Conservation (phyloP, 2,329 filamentous ascomycete genomes). For the Fusarium poae region DNA sequence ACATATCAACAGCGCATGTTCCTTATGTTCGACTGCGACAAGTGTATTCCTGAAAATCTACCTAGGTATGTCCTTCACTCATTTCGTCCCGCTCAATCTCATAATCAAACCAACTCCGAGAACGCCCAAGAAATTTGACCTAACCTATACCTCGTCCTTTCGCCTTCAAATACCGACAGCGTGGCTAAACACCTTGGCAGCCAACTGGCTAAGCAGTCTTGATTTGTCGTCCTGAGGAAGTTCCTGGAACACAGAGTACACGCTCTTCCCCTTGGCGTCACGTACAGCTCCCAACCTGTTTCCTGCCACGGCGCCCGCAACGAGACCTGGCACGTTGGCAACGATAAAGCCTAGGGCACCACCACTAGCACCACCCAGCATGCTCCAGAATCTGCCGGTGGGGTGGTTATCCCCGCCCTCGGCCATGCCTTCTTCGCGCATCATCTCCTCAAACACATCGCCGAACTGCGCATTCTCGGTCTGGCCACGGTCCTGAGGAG, state of each 20-base stretch:
- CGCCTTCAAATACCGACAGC: constrained; percentile 69
- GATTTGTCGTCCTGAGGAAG: constrained; percentile 86
- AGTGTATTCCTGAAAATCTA: constrained; percentile 4
- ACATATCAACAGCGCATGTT: neutral
- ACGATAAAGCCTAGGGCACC: constrained; percentile 95
- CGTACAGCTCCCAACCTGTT: constrained; percentile 91
- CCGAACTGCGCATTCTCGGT: constrained; percentile 86
- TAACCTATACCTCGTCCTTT: constrained; percentile 6
- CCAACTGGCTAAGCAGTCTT: constrained; percentile 84
- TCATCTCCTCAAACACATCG: constrained; percentile 90
- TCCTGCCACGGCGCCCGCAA: constrained; percentile 92
- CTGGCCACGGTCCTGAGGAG: constrained; percentile 60
- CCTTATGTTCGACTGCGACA: neutral
- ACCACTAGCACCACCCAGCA: constrained; percentile 87
- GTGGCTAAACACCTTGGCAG: constrained; percentile 87
- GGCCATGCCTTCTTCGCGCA: constrained; percentile 86
- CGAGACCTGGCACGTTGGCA: constrained; percentile 87
- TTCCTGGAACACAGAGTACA: constrained; percentile 90
- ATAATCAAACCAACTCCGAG: constrained; percentile 28
- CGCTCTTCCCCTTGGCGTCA: constrained; percentile 93
- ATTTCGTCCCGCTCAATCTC: constrained; percentile 2
- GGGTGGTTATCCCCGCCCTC: constrained; percentile 71
- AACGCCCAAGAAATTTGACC: constrained; percentile 28
- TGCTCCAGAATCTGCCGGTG: constrained; percentile 85
- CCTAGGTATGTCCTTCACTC: constrained; percentile 10